Evolutionary conservation across 345 rosid species (phyloP), one percentile per base, ranked within the genome.

Genomic region (Passiflora organensis): DNA sequence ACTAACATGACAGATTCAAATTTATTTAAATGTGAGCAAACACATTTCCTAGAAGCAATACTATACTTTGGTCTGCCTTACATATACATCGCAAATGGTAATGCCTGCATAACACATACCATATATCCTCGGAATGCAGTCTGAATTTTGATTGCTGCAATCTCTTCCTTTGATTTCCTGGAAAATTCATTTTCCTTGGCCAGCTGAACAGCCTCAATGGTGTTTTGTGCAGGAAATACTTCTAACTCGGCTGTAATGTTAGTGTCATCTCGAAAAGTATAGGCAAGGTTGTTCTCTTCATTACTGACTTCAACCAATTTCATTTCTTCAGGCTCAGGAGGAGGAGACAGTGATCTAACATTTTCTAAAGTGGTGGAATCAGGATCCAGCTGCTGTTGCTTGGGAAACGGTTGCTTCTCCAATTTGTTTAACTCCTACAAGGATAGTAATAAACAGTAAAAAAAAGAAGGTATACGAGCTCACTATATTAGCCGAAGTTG

Each of bases 191-290:
- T 15, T 15, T 8, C 43, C 3, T 5, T 11, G 43, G 43, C 13
- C n/a, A 41, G 43, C 43, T 15, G 43, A 6, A 41, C 43, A 41
- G 13, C 43, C n/a, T 41, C 43, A 12, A 15, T 12, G n/a, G 43
- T 15, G n/a, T 78, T 52, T 62, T 52, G 61, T 28, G 51, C 50
- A 51, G 76, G 71, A 25, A 21, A 63, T 24, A 51, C 60, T 37
- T 58, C 55, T 57, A 68, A 50, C 53, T 85, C 80, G 12, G 86
- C 88, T 15, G 86, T 87, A 23, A 45, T 76, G 9, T 68, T 32
- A 59, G 38, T 51, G 48, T 59, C 62, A 36, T 45, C 43, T 0
- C 70, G 65, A 47, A 64, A 71, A 55, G 70, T 46, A 36, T 69
- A 60, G 22, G 45, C 54, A 53, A 59, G 61, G 10, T 51, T 56